Base-by-base conservation (phyloP, 345 rosid species). In the Arabidopsis suecica region DNA sequence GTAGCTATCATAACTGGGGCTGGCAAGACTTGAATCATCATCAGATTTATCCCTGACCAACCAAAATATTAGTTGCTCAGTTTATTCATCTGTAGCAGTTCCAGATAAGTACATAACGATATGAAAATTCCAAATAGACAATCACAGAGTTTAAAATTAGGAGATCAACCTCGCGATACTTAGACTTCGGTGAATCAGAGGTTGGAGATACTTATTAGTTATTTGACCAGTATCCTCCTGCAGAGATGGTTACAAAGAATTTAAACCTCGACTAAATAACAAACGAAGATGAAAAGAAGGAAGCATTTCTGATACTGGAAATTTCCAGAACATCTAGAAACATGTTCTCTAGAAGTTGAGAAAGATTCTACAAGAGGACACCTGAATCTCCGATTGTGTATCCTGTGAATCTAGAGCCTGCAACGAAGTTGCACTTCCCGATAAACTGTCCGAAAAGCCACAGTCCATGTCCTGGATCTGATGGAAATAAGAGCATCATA, bases 401-500 rank as follows among this genome's bases (percentile, higher is more conserved):
- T 88, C 96, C 56, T 48, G 83, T 61, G 72, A 70, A 78, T 91
- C 93, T 5, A 82, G 74, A 18, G 80, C 69, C 64, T 80, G 79
- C 77, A 88, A 73, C 68, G 84, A 81, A 82, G 61, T 83, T 50
- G 86, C 78, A 72, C 90, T 86, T 65, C 88, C 91, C 11, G 77
- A 87, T 57, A 78, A 77, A 79, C 16, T 69, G 72, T 95, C 93
- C 20, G 85, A 77, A 45, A 77, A 41, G 69, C 75, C 68, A 71
- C 93, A 94, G 56, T 90, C 97, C 50, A 65, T 66, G 79, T 90
- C 98, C 69, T 87, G 99, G 74, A 95, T 92, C 99, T 95, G 86
- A 78, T 75, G 63, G 73, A 75, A 61, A 37, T 53, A 61, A 60
- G n/a, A 58, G 65, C 37, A 49, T 45, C 38, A 58, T 28, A 38